These are phyloP conservation scores for Uromyces viciae-fabae DNA, from an alignment of 1,284 basidiomycete genomes.

Conservation along the genomic window DNA sequence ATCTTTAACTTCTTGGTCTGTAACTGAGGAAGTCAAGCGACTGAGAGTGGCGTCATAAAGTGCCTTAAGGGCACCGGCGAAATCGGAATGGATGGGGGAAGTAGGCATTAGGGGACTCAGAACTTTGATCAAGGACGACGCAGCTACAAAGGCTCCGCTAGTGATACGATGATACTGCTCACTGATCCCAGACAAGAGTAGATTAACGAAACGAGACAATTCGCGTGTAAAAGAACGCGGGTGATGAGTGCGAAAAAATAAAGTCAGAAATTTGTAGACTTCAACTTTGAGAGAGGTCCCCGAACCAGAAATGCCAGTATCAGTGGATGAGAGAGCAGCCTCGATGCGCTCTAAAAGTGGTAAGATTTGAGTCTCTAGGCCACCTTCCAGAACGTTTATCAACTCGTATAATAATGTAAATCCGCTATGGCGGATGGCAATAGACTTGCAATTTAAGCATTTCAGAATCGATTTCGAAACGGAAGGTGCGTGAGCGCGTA, in stretches of 20 bases:
- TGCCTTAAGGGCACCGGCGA: slow-evolving; percentile 59
- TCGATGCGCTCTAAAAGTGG: slow-evolving; percentile 57
- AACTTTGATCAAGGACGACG: slow-evolving; percentile 58
- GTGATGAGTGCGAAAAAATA: slow-evolving; percentile 42
- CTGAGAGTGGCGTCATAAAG: slow-evolving; percentile 71
- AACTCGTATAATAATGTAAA: slow-evolving; percentile 74
- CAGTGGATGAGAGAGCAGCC: slow-evolving; percentile 54
- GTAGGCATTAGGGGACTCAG: slow-evolving; percentile 49
- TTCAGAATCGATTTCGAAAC: slow-evolving; percentile 76
- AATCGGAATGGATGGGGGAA: slow-evolving; percentile 64
- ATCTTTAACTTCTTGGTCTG: slow-evolving; percentile 83
- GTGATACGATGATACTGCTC: slow-evolving; percentile 52
- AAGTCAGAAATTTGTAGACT: slow-evolving; percentile 36
- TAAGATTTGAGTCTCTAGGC: slow-evolving; percentile 68
- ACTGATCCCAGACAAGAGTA: slow-evolving; percentile 35
- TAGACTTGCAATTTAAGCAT: slow-evolving; percentile 79
- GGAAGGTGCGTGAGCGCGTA: slow-evolving; percentile 70
- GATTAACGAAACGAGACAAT: slow-evolving; percentile 26
- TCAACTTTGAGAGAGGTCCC: slow-evolving; percentile 54
- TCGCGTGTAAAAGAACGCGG: slow-evolving; percentile 41
- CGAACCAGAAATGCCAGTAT: slow-evolving; percentile 51
- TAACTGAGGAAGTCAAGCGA: slow-evolving; percentile 72
- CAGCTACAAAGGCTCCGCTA: slow-evolving; percentile 70
- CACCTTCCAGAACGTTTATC: slow-evolving; percentile 75
- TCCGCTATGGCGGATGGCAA: slow-evolving; percentile 76